Base-by-base conservation (phyloP, 495 filamentous ascomycete species). In the Baudoinia panamericana region DNA sequence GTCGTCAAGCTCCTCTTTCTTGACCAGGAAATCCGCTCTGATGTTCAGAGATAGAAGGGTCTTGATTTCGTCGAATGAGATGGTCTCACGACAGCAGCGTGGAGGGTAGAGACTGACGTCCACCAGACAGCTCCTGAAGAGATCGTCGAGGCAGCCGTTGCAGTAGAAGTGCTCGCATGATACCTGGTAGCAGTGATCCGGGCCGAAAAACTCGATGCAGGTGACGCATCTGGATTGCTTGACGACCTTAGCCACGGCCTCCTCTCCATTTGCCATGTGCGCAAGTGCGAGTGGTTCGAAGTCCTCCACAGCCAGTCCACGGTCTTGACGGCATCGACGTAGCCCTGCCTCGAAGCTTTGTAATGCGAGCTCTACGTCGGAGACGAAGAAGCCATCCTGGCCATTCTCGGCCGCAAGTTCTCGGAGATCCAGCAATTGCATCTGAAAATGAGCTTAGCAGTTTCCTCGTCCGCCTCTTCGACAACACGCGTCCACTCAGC, bases 1-100 rank as follows among this genome's bases (percentile, higher is more conserved):
- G 8, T 52, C 54, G 0, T 49, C 41, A 13, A 47, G 48, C 37
- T 60, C 57, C 28, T 53, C 42, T 16, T 39, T 44, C 48, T 56
- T 56, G 16, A 23, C 12, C 19, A 46, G 43, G 38, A 48, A 60
- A 23, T 19, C 13, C 10, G 12, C 30, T 11, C 36, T 21, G 5
- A 45, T 15, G 6, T 34, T 13, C 10, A 20, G 16, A 11, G 13
- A 4, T 9, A 50, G 19, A 17, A 35, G 36, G 13, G 15, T 10
- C 1, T 13, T 19, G 18, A 36, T 15, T 6, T 39, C 32, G 8
- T 35, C 26, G 18, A 51, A 30, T 3, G 44, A 30, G 12, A 54
- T 46, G 17, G 16, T 36, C 13, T 40, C 25, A 2, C 26, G 16
- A 25, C 52, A 55, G 40, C 52, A 55, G 8, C 45, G 44, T 7